These are phyloP conservation scores for Coniferiporia weirii DNA, from an alignment of 1,284 basidiomycete species.

Conservation along the genomic window DNA sequence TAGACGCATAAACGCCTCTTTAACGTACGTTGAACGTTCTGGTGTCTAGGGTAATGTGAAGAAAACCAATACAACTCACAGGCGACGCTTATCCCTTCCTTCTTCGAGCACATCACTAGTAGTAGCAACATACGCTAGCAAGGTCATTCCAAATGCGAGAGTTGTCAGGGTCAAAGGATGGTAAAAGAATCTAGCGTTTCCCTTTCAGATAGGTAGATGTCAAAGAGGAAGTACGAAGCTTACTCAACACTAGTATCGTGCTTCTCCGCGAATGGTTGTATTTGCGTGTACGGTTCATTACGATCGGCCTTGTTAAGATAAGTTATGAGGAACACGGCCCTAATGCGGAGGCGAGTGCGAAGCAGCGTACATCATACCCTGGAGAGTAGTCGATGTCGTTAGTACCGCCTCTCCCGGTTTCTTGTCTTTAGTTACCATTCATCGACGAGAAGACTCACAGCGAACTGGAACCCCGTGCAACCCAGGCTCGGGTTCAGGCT, in stretches of 20 bases:
- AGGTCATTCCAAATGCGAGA: constrained; percentile 55
- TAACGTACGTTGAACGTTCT: constrained; percentile 6
- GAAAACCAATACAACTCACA: constrained; percentile 48
- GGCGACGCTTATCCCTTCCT: constrained; percentile 69
- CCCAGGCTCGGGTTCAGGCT: constrained; percentile 26
- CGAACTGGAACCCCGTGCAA: constrained; percentile 26
- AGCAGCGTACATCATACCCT: constrained; percentile 47
- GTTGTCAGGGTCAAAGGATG: constrained; percentile 73
- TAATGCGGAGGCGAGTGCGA: constrained; percentile 17
- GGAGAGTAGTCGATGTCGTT: not conserved
- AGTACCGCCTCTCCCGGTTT: too few species aligned
- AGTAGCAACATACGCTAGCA: constrained; percentile 73
- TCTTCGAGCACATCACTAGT: constrained; percentile 75
- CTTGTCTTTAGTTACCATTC: not conserved
- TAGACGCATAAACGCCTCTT: constrained; percentile 67
- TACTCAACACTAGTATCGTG: constrained; percentile 78
- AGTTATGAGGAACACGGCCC: not conserved
- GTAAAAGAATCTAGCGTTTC: constrained; percentile 64
- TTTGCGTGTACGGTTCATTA: constrained; percentile 74
- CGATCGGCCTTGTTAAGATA: constrained; percentile 57
- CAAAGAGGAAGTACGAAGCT: constrained; percentile 25
- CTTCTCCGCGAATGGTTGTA: constrained; percentile 74
- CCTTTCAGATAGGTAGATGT: not conserved
- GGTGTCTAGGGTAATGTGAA: constrained; percentile 1
- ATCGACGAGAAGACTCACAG: constrained; percentile 20